Base-by-base conservation (phyloP, 1,284 basidiomycete species). In the Tilletia walkeri region DNA sequence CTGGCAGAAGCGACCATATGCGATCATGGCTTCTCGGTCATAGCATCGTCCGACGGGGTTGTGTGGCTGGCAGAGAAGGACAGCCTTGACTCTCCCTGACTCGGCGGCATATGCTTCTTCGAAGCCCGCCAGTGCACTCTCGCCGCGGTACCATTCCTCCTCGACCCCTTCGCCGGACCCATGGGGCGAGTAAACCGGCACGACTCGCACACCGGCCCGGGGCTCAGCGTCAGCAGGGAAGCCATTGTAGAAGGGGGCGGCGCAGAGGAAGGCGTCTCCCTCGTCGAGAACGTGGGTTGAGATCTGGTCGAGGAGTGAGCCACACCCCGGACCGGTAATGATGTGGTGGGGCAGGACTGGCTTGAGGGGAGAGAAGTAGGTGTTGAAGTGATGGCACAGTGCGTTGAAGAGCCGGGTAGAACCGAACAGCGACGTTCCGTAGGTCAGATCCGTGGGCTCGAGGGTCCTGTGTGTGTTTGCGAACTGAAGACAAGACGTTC, bases 1-100 rank as follows among this genome's bases (percentile, higher is more conserved):
- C 49, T 68, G 39, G 73, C 78, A 9, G 36, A 73, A n/a, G 76
- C 59, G 30, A 75, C 66, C 20, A 38, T 67, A 67, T 14, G 47
- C 49, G 12, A 67, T 18, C 16, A 67, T 30, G 20, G 66, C 66
- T 5, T 53, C 66, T 2, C 66, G 66, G 48, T 67, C 66, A 49
- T 67, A 67, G 48, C 48, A 53, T 14, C 66, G 30, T 69, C 50
- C 70, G 20, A 39, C n/a, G n/a, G 66, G 66, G 48, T 67, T 67
- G 70, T 79, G 78, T 12, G 79, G 79, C 47, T 79, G 78, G 75
- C 76, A 78, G 53, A 80, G 49, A 4, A 80, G 69, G 9, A 80
- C 41, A 1, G 69, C 76, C 50, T 67, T 71, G 12, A 73, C 70
- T 0, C 36, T 65, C 36, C 59, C 78, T 0, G 70, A 4, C 20